Evolutionary conservation across 2,329 filamentous ascomycete genomes (phyloP), one percentile per base, ranked within the genome.

Genomic region (Tricladium varicosporioides): DNA sequence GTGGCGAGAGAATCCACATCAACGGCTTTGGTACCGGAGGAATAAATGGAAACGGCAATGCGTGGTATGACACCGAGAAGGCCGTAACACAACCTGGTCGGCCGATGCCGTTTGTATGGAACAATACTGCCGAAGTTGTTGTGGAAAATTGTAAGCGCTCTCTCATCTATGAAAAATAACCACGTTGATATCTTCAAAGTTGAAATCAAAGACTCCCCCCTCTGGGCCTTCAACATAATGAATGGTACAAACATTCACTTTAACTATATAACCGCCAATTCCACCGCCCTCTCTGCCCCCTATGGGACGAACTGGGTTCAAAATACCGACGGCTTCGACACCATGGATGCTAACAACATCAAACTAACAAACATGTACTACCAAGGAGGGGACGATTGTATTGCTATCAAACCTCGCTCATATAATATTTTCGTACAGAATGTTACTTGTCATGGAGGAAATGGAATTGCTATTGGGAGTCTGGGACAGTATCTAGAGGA

Each of bases 21-120:
- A 70, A 81, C 61, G 80, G 80, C 10, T 72, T 78, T 56, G 73
- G 73, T 0, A 81, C 76, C 0, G 79, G 80, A n/a, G 77, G 78
- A 2, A 81, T 83, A 49, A 66, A 80, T 54, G 80, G 80, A 5
- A 81, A 80, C 58, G 80, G 81, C 2, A 76, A 83, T 59, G 64
- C 72, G 1, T 83, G 80, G 80, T 83, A 83, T 59, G 75, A 70
- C 15, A 76, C 70, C 8, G 80, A 83, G 65, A 62, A 72, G 22
- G 75, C 71, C 13, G 60, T 67, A 5, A 82, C 79, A 0, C 74
- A 74, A 53, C 74, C 75, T 1, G 80, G 80, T 2, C 69, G 81
- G 9, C 80, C 80, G 0, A 83, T 83, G 80, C 79, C 80, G 0
- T 82, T 83, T 56, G 79, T 82, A 3, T 76, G 81, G 52, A 83